Percentiles rank a stretch among this genome's conserved stretches.
Conservation (phyloP, 2,329 filamentous ascomycete species). For the Beauveria caledonica region DNA sequence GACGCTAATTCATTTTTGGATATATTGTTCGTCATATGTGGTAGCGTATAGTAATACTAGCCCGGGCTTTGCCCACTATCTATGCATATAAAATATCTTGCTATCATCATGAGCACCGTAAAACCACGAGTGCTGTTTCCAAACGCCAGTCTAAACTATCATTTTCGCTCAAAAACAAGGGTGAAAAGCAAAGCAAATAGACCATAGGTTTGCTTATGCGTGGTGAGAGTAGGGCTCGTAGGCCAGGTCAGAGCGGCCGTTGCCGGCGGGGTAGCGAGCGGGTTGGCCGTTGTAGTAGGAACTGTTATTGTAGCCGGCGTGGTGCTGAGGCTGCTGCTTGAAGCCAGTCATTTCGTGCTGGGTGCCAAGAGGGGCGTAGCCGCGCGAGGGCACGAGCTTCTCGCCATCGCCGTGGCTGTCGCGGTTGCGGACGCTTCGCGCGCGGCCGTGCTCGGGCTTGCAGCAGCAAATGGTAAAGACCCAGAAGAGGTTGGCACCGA, state of each 20-base stretch:
- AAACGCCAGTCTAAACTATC: slow-evolving; percentile 6
- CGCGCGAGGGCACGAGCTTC: slow-evolving; percentile 39
- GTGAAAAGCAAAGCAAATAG: neutral
- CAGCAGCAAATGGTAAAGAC: slow-evolving; percentile 88
- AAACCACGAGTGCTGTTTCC: neutral
- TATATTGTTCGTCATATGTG: slow-evolving; percentile 1
- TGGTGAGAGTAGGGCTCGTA: slow-evolving; percentile 59
- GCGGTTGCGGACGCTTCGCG: slow-evolving; percentile 25
- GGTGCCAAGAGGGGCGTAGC: slow-evolving; percentile 28
- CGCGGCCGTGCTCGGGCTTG: slow-evolving; percentile 37
- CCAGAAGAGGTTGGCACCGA: slow-evolving; percentile 82
- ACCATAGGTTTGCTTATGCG: slow-evolving; percentile 28
- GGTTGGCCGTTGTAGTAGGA: slow-evolving; percentile 19
- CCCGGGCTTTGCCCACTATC: neutral
- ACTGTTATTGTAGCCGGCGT: slow-evolving; percentile 9
- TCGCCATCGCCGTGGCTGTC: slow-evolving; percentile 34
- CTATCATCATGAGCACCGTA: slow-evolving; percentile 9
- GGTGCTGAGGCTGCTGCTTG: slow-evolving; percentile 27
- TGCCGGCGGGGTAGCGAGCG: slow-evolving; percentile 32
- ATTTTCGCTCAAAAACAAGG: neutral
- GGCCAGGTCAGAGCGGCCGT: slow-evolving; percentile 41
- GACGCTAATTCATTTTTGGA: neutral
- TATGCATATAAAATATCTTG: slow-evolving; percentile 7
- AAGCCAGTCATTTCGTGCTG: slow-evolving; percentile 30
- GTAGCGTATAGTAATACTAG: neutral